Conservation (phyloP, 2,329 filamentous ascomycete genomes). For the Emydomyces testavorans region DNA sequence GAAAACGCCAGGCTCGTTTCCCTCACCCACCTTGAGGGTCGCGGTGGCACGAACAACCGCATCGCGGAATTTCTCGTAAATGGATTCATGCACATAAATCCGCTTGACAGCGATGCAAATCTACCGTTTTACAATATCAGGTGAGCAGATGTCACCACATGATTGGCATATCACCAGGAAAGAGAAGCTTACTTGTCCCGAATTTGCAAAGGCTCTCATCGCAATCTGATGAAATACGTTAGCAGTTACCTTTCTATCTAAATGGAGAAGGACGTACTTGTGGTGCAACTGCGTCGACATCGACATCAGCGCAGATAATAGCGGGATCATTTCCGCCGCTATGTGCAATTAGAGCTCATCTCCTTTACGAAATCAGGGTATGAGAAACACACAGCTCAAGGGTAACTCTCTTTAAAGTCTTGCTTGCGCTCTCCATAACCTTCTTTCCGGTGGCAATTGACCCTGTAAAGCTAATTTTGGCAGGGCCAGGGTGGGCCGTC, state of each 20-base stretch:
- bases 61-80: conserved; percentile 46
- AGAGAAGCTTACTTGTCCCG: conserved; percentile 28
- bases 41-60: conserved; percentile 39
- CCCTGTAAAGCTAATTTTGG: conserved; percentile 50
- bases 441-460: conserved; percentile 42
- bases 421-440: conserved; percentile 41
- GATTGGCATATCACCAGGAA: background rate
- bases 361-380: background rate
- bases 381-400: conserved; percentile 32
- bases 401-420: conserved; percentile 44
- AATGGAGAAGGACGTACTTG: conserved; percentile 19
- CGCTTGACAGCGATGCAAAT: conserved; percentile 49
- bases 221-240: conserved; percentile 29
- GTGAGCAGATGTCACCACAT: background rate
- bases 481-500: conserved; percentile 44
- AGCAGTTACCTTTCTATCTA: background rate
- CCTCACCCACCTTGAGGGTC: conserved; percentile 29
- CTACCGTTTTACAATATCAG: conserved; percentile 20
- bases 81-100: conserved; percentile 49
- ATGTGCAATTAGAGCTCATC: conserved; percentile 1
- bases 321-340: conserved; percentile 42
- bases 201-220: conserved; percentile 41
- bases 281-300: conserved; percentile 27
- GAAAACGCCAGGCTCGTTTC: conserved; percentile 35
- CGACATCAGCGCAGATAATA: conserved; percentile 10